phyloP scores from a whole-genome alignment of 305 asterid genomes.

The Solanum hybrid region DNA sequence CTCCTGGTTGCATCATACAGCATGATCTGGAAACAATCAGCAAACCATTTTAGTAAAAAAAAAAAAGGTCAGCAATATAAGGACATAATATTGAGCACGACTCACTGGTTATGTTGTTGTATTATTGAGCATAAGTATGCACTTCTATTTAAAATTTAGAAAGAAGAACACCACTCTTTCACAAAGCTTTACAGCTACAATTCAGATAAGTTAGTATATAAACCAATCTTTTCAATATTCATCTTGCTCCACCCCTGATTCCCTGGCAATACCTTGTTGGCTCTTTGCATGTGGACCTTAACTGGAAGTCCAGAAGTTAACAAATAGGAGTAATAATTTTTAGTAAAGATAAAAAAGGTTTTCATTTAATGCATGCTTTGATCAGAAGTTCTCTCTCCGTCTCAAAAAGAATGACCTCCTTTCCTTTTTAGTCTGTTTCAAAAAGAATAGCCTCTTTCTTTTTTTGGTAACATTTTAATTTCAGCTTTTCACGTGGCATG shows the following conservation, averaged over 20 bases:
- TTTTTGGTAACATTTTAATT: too few species aligned
- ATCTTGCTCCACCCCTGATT: background rate
- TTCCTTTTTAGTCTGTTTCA: too few species aligned
- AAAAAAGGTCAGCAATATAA: background rate
- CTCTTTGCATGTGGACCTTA: background rate
- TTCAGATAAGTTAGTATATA: background rate
- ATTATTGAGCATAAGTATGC: background rate
- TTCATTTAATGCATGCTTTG: background rate
- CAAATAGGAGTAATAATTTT: background rate
- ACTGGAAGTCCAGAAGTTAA: background rate
- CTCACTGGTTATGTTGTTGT: background rate
- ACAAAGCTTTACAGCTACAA: background rate
- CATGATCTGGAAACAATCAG: constrained; percentile 39
- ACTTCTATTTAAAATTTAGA: background rate
- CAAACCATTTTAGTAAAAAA: background rate
- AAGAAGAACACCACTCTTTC: background rate
- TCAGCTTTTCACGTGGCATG: too few species aligned
- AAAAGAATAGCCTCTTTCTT: too few species aligned
- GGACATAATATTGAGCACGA: background rate
- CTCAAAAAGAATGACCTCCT: too few species aligned
- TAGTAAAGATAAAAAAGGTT: background rate
- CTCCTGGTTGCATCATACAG: constrained; percentile 54
- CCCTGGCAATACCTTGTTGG: background rate
- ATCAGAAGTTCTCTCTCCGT: background rate
- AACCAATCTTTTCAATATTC: background rate